These are phyloP conservation scores for Periconia sp. DNA, from an alignment of 2,329 filamentous ascomycete genomes.

Conservation along the genomic window DNA sequence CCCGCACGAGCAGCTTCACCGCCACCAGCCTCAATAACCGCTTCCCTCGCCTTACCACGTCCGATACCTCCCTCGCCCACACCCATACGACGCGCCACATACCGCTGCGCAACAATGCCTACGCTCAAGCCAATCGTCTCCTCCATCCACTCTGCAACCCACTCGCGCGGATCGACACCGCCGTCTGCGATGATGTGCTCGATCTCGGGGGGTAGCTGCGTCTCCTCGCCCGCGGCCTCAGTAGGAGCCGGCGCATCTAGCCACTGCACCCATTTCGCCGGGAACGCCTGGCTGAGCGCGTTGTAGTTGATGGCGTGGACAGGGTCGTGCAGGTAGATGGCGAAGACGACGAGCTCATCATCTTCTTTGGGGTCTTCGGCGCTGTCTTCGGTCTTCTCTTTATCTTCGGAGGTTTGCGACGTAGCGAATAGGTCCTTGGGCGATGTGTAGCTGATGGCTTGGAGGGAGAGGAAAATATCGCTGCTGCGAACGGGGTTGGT, in stretches of 20 bases:
- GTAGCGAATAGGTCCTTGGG: constrained; percentile 69
- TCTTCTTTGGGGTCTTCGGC: constrained; percentile 60
- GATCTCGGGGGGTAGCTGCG: constrained; percentile 78
- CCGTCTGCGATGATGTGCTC: constrained; percentile 74
- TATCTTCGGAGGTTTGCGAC: constrained; percentile 56
- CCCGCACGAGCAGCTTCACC: constrained; percentile 63
- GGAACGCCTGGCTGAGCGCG: constrained; percentile 79
- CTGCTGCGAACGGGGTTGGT: constrained; percentile 88
- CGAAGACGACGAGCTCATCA: constrained; percentile 71
- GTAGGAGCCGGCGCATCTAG: constrained; percentile 63
- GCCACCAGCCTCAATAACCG: constrained; percentile 58
- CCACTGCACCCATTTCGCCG: constrained; percentile 86
- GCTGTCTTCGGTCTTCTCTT: constrained; percentile 51
- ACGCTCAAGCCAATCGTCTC: constrained; percentile 77
- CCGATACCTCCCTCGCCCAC: constrained; percentile 78
- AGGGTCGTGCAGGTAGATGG: constrained; percentile 81
- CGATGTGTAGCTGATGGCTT: constrained; percentile 71
- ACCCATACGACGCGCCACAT: constrained; percentile 93
- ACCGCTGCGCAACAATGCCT: constrained; percentile 88
- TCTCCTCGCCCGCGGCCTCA: constrained; percentile 46
- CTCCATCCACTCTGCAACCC: constrained; percentile 97
- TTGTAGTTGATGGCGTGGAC: constrained; percentile 88
- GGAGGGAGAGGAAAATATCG: constrained; percentile 93
- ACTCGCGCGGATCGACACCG: constrained; percentile 88
- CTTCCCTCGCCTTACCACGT: constrained; percentile 59